phyloP scores from a whole-genome alignment of 140 eudicot species.

The Bidens hawaiensis region DNA sequence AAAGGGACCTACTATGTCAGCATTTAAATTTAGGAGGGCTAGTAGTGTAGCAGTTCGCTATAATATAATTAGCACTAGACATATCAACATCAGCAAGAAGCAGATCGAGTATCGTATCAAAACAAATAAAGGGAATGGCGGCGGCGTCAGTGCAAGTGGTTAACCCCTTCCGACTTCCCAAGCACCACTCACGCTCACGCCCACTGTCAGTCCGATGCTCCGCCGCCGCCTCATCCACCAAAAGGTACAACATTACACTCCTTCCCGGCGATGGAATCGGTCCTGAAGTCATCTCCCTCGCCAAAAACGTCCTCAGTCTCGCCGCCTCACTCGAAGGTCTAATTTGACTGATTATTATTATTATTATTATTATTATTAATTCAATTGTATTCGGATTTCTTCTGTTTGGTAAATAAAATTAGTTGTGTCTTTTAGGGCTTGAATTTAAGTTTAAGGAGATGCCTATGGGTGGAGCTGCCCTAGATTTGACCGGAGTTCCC shows the following conservation, averaged over 20 bases:
- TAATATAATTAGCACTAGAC: too few relatives aligned
- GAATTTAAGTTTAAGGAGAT: slow-evolving; percentile 68
- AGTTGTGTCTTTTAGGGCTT: slow-evolving; percentile 34
- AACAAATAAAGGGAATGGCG: too few relatives aligned
- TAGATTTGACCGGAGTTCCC: slow-evolving; percentile 85
- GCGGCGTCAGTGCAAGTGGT: slow-evolving; percentile 43
- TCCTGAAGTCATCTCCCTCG: slow-evolving; percentile 84
- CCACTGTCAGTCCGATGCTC: slow-evolving; percentile 44
- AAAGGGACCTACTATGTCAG: too few relatives aligned
- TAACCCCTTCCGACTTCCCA: slow-evolving; percentile 32
- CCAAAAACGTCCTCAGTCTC: slow-evolving; percentile 58
- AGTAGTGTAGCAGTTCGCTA: too few relatives aligned
- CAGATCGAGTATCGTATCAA: too few relatives aligned
- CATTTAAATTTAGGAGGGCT: too few relatives aligned
- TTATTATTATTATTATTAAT: too few relatives aligned
- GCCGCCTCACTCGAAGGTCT: slow-evolving; percentile 61
- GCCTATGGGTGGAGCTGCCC: slow-evolving; percentile 84
- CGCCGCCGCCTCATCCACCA: slow-evolving; percentile 41
- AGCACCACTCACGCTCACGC: slow-evolving; percentile 8
- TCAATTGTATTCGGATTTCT: neutral
- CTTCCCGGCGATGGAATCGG: slow-evolving; percentile 97
- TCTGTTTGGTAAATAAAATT: neutral
- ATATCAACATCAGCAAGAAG: too few relatives aligned
- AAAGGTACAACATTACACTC: slow-evolving; percentile 59
- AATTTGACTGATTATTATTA: neutral